Evolutionary conservation across 2,329 filamentous ascomycete genomes (phyloP).

Genomic region (Fusarium albidum): DNA sequence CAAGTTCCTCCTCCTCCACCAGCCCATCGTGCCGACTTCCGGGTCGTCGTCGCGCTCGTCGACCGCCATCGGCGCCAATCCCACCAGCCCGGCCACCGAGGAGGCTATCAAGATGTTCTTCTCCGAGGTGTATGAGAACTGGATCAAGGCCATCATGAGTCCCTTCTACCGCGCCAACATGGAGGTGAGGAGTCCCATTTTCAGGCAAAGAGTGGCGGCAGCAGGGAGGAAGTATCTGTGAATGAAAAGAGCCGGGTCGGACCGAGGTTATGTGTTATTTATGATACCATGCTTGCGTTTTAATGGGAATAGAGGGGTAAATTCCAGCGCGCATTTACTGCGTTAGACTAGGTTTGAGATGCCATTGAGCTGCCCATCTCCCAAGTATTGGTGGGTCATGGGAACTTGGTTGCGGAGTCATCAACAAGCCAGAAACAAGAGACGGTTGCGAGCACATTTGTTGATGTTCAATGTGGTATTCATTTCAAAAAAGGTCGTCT

Average conservation of each 20-base stretch:
- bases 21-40: slow-evolving; percentile 64
- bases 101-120: slow-evolving; percentile 97
- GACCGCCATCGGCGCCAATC: slow-evolving; percentile 82
- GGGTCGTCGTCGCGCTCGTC: slow-evolving; percentile 61
- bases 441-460: too few species aligned
- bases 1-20: slow-evolving; percentile 93
- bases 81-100: slow-evolving; percentile 88
- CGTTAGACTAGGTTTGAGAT: background rate
- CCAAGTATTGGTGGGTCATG: too few species aligned
- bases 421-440: too few species aligned
- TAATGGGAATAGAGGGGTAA: slow-evolving; percentile 5
- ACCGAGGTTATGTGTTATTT: slow-evolving; percentile 17
- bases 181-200: slow-evolving; percentile 86
- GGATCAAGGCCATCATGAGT: slow-evolving; percentile 97
- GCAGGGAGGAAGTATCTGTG: slow-evolving; percentile 93
- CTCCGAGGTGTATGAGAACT: slow-evolving; percentile 93
- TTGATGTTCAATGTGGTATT: slow-evolving; percentile 41
- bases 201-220: slow-evolving; percentile 80
- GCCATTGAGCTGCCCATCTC: background rate
- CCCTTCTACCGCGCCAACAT: slow-evolving; percentile 91
- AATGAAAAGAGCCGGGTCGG: too few species aligned
- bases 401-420: too few species aligned
- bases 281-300: slow-evolving; percentile 37
- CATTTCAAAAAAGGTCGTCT: slow-evolving; percentile 45
- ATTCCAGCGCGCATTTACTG: background rate